phyloP scores from a whole-genome alignment of 1,139 yeast species.

The Yamadazyma taylorii region DNA sequence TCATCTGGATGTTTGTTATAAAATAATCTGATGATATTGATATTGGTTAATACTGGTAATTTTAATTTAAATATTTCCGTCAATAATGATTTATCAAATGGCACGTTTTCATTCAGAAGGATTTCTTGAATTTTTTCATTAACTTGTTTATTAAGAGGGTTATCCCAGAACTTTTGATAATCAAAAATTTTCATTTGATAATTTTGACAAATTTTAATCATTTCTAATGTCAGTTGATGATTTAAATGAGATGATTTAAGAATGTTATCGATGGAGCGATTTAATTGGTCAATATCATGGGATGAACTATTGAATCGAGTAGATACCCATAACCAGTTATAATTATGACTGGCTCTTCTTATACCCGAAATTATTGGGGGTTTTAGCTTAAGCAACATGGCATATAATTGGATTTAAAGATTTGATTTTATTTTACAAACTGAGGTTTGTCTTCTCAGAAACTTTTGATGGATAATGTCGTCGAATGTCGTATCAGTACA shows the following conservation, averaged over 20 bases:
- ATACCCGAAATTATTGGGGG: not conserved
- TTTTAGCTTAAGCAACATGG: not conserved
- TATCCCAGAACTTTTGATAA: constrained; percentile 25
- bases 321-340: too few species aligned
- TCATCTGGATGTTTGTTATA: constrained; percentile 36
- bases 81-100: constrained; percentile 26
- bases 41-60: constrained; percentile 31
- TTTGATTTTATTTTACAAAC: too few species aligned
- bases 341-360: too few species aligned
- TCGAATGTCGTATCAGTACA: too few species aligned
- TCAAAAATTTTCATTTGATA: constrained; percentile 20
- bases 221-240: constrained; percentile 10
- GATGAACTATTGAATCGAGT: not conserved
- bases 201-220: constrained; percentile 24
- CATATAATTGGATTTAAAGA: too few species aligned
- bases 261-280: constrained; percentile 4
- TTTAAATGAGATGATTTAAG: not conserved
- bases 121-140: constrained; percentile 21
- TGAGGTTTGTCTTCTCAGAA: not conserved
- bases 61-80: constrained; percentile 32
- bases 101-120: constrained; percentile 21
- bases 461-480: too few species aligned
- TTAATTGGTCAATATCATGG: constrained; percentile 3
- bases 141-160: constrained; percentile 19
- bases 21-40: constrained; percentile 32